Base-by-base conservation (phyloP, 1,284 basidiomycete genomes). In the Tetrapyrgos nigripes region DNA sequence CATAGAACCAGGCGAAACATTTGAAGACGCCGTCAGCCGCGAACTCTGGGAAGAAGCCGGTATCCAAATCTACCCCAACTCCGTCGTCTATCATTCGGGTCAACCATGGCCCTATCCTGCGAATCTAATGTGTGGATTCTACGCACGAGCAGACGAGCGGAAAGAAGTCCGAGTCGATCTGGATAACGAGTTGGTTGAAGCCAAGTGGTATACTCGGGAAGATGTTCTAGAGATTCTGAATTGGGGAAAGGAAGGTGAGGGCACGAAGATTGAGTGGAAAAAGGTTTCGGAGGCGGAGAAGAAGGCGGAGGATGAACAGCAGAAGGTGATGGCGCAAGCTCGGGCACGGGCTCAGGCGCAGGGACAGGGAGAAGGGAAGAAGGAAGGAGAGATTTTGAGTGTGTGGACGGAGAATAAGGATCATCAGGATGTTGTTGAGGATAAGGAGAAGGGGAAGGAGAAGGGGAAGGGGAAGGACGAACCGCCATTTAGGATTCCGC, bases 181-280 rank as follows among this genome's bases (percentile, higher is more conserved):
- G 14, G 97, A 98, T 71, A 97, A 97, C 67, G 97, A 99, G 78
- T 85, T 99, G n/a, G 89, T 92, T 94, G 95, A 98, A 68, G 96
- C 94, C 0, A 84, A 85, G 57, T 99, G 93, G 89, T 98, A 89
- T 75, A 89, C 90, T 8, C 86, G 92, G 10, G 83, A 83, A 28
- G 87, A 95, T 66, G 80, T 95, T 24, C 74, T 88, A 4, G 75
- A n/a, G 37, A 33, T 57, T 24, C 21, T 52, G 29, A 24, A 77
- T 0, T 86, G 93, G 8, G 77, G 97, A 35, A 72, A 78, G 23
- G 82, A 87, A 64, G 73, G 76, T 3, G 73, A 79, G 1, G 89
- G 89, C 2, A 84, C 83, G 9, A 79, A 74, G 37, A 81, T 92
- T 53, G 91, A 94, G 61, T 79, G 86, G 61, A 83, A 84, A 66